Base-by-base conservation (phyloP, 2,329 filamentous ascomycete genomes). In the Penicillium aurantiogriseum region DNA sequence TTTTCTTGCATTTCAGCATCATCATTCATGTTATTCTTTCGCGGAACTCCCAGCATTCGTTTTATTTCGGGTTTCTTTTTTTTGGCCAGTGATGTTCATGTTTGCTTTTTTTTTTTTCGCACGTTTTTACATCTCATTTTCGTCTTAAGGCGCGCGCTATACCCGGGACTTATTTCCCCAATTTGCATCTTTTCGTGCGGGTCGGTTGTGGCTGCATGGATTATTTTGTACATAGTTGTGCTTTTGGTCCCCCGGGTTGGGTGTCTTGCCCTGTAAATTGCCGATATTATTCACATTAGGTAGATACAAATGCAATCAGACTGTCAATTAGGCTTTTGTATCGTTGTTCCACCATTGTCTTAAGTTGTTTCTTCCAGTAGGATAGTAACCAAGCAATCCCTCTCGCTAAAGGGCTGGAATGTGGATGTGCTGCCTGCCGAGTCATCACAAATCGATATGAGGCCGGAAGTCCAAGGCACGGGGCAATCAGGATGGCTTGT, bases 121-220 rank as follows among this genome's bases (percentile, higher is more conserved):
- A 33, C 46, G 48, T 48, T 50, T 60, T 31, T 36, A n/a, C 21
- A 25, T 46, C 19, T 50, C 44, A 45, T 59, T 61, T 44, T 63
- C 65, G 64, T 67, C 66, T 67, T 67, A 62, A 69, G 69, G 69
- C 67, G 67, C 67, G 69, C 67, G 66, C 67, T 67, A 72, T 71
- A 71, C 63, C 64, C 63, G 61, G 64, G 59, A 51, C 49, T 43
- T 39, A 19, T 61, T 48, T 51, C 59, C 49, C 44, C 42, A 39
- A 60, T 57, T 55, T 57, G 53, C 55, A 52, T 57, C 38, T n/a
- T 39, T 51, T 47, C 39, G 38, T 48, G 46, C 19, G 31, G 25
- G 13, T 43, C 31, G 21, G 17, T 52, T 46, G 17, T 36, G 39
- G 29, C 54, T 35, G 42, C 48, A 54, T 56, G 23, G 35, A 45